phyloP scores from a whole-genome alignment of 345 rosid genomes.

The Salix suchowensis region DNA sequence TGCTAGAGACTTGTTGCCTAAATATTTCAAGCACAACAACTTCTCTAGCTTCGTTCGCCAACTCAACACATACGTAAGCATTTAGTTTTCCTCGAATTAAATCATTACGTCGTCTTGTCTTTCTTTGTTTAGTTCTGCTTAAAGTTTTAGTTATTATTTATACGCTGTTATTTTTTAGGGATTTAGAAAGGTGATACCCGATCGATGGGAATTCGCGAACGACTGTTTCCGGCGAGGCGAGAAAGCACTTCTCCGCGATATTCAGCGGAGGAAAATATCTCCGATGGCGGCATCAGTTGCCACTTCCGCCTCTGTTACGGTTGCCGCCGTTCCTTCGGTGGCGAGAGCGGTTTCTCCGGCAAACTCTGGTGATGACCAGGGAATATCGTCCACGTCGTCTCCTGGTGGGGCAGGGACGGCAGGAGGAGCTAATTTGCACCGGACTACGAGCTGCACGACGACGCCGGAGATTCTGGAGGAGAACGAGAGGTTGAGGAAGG shows the following conservation, averaged over 20 bases:
- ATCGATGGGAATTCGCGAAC: constrained; percentile 92
- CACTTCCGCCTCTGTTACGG: constrained; percentile 16
- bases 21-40: constrained; percentile 89
- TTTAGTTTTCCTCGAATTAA: background rate
- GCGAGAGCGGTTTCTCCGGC: background rate
- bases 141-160: background rate
- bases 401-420: constrained; percentile 35
- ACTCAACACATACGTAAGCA: constrained; percentile 85
- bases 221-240: constrained; percentile 77
- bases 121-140: background rate
- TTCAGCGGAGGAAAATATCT: constrained; percentile 76
- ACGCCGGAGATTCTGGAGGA: constrained; percentile 71
- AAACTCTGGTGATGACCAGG: constrained; percentile 45
- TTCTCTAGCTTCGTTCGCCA: constrained; percentile 97
- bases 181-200: constrained; percentile 86
- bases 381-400: constrained; percentile 59
- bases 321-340: constrained; percentile 12
- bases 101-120: background rate
- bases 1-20: constrained; percentile 87
- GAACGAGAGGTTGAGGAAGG: constrained; percentile 72
- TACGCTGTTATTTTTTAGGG: constrained; percentile 40
- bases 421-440: constrained; percentile 9
- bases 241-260: constrained; percentile 67
- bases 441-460: constrained; percentile 64
- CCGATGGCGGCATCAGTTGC: constrained; percentile 21